Percentiles rank a stretch among this genome's conserved stretches.
Evolutionary conservation across 2,329 filamentous ascomycete species (phyloP).

Genomic region (Aspergillus nomiae): DNA sequence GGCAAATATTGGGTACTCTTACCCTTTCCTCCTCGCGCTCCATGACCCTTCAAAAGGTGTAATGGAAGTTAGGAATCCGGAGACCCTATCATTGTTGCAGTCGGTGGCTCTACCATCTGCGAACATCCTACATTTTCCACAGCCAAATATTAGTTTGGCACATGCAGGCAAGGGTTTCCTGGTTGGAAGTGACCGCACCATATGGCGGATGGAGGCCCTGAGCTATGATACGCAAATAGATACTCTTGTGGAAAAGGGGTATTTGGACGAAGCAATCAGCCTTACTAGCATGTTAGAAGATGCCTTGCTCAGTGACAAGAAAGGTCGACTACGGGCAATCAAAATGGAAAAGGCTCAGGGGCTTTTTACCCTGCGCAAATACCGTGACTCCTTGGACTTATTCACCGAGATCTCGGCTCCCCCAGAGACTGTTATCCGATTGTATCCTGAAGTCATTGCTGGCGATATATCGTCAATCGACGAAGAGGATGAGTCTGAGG

Average conservation of each 20-base stretch:
- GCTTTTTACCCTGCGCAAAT: conserved; percentile 81
- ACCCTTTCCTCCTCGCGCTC: conserved; percentile 88
- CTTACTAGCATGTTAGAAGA: conserved; percentile 88
- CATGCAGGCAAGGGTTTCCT: conserved; percentile 96
- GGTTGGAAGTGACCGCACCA: conserved; percentile 83
- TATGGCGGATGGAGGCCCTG: conserved; percentile 95
- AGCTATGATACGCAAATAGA: conserved; percentile 90
- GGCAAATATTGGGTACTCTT: conserved; percentile 91
- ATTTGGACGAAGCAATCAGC: conserved; percentile 90
- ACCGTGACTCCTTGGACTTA: conserved; percentile 81
- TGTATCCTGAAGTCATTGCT: conserved; percentile 83
- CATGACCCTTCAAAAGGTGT: conserved; percentile 80
- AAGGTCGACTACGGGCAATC: conserved; percentile 75
- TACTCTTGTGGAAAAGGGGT: conserved; percentile 71
- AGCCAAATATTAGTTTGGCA: conserved; percentile 88
- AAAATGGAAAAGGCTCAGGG: conserved; percentile 89
- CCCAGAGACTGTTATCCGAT: conserved; percentile 79
- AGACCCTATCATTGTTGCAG: conserved; percentile 87
- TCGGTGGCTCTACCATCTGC: conserved; percentile 80
- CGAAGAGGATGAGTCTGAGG: conserved; percentile 44
- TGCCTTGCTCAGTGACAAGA: conserved; percentile 81
- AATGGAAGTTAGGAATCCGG: conserved; percentile 88
- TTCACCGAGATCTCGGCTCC: conserved; percentile 90
- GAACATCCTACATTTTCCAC: conserved; percentile 83
- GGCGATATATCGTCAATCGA: conserved; percentile 72